Percentiles rank a stretch among this genome's conserved stretches.
phyloP scores from a whole-genome alignment of 208 protist genomes.

The Phytomonas francai region DNA sequence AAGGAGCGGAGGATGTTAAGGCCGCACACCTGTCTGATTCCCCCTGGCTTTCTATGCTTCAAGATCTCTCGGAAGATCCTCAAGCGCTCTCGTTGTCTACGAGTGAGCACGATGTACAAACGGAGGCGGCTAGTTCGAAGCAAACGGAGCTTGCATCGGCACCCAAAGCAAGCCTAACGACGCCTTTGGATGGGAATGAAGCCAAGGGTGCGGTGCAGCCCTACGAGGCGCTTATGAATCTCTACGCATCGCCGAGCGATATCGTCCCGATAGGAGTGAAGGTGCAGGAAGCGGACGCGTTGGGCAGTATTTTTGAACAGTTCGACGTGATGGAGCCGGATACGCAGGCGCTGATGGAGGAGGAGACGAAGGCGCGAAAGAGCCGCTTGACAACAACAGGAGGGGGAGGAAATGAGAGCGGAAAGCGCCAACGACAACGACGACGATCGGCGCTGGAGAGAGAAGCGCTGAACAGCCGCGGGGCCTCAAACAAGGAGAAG shows the following conservation, averaged over 20 bases:
- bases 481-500: conserved; percentile 54
- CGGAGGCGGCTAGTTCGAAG: too few species aligned
- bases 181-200: too few species aligned
- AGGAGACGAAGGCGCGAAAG: conserved; percentile 14
- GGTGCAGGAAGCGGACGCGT: conserved; percentile 36
- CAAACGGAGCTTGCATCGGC: too few species aligned
- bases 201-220: conserved; percentile 8
- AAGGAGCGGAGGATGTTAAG: too few species aligned
- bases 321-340: conserved; percentile 68
- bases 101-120: too few species aligned
- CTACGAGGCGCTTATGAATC: conserved; percentile 35
- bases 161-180: too few species aligned
- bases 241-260: conserved; percentile 65
- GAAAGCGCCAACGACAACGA: conserved; percentile 8
- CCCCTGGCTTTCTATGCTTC: too few species aligned
- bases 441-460: conserved; percentile 34
- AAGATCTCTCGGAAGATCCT: too few species aligned
- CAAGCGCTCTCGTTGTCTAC: too few species aligned
- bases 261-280: conserved; percentile 56
- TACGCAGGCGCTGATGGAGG: conserved; percentile 12
- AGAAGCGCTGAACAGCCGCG: conserved; percentile 55
- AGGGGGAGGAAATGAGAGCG: not conserved
- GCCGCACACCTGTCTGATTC: too few species aligned
- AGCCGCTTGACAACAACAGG: conserved; percentile 9
- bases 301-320: conserved; percentile 56